Percentiles rank a stretch among this genome's conserved stretches.
Evolutionary conservation across 345 rosid species (phyloP).

Genomic region (Alliaria petiolata): DNA sequence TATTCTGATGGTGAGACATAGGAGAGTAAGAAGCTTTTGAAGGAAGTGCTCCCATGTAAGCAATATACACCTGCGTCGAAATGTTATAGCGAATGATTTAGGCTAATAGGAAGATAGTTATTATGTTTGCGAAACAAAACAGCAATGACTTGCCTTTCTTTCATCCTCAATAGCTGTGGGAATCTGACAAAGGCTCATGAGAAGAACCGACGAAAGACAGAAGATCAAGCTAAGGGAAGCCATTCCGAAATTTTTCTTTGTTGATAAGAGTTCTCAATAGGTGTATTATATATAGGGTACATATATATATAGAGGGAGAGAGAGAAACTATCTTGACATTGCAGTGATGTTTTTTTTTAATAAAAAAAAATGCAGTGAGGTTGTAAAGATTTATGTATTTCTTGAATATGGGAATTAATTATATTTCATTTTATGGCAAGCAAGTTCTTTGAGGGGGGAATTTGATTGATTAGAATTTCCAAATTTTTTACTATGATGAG

Average conservation of each 20-base stretch:
- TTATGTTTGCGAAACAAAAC: neutral
- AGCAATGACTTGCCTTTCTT: constrained; percentile 15
- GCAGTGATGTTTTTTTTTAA: constrained; percentile 1
- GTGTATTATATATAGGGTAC: too few relatives aligned
- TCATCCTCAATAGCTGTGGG: constrained; percentile 9
- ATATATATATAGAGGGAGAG: too few relatives aligned
- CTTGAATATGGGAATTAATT: neutral
- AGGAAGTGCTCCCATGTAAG: constrained; percentile 34
- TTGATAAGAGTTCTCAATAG: neutral
- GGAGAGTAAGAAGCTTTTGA: constrained; percentile 16
- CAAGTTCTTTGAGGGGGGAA: neutral
- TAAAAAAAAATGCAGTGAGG: too few relatives aligned
- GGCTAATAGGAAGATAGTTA: neutral
- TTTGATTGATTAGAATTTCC: too few relatives aligned
- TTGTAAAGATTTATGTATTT: neutral
- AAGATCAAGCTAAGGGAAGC: constrained; percentile 7
- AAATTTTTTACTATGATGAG: too few relatives aligned
- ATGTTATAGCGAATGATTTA: neutral
- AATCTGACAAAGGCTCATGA: constrained; percentile 9
- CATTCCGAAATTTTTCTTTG: neutral
- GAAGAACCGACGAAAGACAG: neutral
- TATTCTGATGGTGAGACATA: constrained; percentile 29
- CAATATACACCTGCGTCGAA: constrained; percentile 27
- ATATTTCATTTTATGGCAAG: neutral
- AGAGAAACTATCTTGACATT: too few relatives aligned